phyloP scores from a whole-genome alignment of 2,329 filamentous ascomycete species.

The Biscogniauxia mediterranea region DNA sequence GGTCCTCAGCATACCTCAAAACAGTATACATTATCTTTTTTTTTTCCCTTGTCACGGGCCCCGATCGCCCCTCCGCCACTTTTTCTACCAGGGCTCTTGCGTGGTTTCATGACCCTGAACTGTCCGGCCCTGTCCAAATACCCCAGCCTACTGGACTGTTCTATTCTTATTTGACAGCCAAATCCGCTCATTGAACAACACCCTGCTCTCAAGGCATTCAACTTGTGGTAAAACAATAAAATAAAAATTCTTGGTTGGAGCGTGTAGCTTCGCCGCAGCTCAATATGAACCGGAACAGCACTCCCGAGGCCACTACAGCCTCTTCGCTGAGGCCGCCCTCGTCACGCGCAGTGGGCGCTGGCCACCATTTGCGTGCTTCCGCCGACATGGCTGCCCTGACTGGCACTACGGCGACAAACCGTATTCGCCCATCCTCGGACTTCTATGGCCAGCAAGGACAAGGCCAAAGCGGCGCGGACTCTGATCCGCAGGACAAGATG shows the following conservation, averaged over 20 bases:
- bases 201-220: neutral
- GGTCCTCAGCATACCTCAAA: neutral
- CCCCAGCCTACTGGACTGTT: neutral
- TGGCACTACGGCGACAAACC: constrained; percentile 64
- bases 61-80: neutral
- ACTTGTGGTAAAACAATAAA: neutral
- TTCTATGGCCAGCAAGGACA: constrained; percentile 81
- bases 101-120: neutral
- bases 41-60: neutral
- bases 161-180: neutral
- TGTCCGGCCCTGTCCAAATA: neutral
- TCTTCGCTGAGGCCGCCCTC: constrained; percentile 80
- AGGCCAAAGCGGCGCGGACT: constrained; percentile 65
- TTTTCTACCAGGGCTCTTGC: neutral
- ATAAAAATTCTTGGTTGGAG: constrained; percentile 1
- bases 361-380: constrained; percentile 87
- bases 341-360: constrained; percentile 72
- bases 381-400: constrained; percentile 90
- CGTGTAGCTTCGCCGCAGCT: neutral
- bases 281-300: constrained; percentile 83
- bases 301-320: constrained; percentile 82
- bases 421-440: constrained; percentile 92
- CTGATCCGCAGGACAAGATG: constrained; percentile 85
- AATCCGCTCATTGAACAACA: neutral
- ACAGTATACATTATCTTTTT: neutral